Evolutionary conservation across 2,329 filamentous ascomycete genomes (phyloP), one percentile per base, ranked within the genome.

Genomic region (Tolypocladium pustulatum): DNA sequence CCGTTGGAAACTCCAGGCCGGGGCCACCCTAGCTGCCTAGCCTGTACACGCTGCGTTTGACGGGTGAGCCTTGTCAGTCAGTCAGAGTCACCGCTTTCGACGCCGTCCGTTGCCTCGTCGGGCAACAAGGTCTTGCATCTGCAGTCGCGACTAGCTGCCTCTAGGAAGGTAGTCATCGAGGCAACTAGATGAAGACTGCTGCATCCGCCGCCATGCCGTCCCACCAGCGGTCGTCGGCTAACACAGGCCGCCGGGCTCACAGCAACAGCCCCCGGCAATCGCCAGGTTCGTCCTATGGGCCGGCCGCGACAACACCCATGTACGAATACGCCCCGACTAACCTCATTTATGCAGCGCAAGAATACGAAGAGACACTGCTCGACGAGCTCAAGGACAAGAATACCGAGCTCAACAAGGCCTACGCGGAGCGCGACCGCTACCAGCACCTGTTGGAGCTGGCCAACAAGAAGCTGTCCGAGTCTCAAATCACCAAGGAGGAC

Each of bases 401-500:
- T 56, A 67, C 66, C 10, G 58, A 66, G 49, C 58, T 67, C 55
- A 67, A 68, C 63, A 65, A 64, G 57, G 57, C 59, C 56, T 41
- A 56, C 32, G 60, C 57, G 6, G 65, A 67, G 20, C 57, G 61
- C 36, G 65, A 68, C 57, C 61, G 60, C 38, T 68, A 70, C 59
- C 64, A 68, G 58, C 58, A 56, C 20, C 62, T 63, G 54, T 63
- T 67, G 43, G 66, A 71, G 40, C 62, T 66, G 58, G 65, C 67
- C 55, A 69, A 60, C 57, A 65, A 66, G 59, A 71, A 69, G 61
- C 60, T 71, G 34, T 64, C 67, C 27, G 68, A 71, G 51, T 59
- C 60, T 36, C 67, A 63, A 43, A 36, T 60, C 32, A 54, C 57
- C 55, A 61, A 62, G 17, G 55, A 62, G 43, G 62, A 63, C n/a